Conservation (phyloP, 768 basidiomycete species). For the Boletellus ananas region DNA sequence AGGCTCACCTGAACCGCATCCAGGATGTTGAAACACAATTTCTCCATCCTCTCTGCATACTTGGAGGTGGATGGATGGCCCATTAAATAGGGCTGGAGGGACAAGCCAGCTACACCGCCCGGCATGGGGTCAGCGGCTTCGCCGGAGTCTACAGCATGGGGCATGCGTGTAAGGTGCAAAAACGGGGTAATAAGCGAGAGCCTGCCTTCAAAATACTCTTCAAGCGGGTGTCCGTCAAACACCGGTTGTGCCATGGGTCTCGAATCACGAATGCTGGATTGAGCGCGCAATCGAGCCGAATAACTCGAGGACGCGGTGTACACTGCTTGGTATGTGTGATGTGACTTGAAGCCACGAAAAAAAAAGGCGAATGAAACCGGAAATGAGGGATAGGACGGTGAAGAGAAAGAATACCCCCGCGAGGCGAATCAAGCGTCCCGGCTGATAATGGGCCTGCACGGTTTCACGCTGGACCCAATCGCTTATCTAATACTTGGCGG, state of each 20-base stretch:
- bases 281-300: constrained; percentile 9
- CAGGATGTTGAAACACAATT: constrained; percentile 23
- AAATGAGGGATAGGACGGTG: constrained; percentile 20
- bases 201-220: constrained; percentile 65
- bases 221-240: constrained; percentile 74
- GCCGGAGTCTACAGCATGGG: constrained; percentile 48
- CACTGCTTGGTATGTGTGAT: constrained; percentile 22
- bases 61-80: constrained; percentile 3
- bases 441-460: not conserved
- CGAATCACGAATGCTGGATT: not conserved
- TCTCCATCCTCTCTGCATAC: constrained; percentile 27
- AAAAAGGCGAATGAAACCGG: constrained; percentile 14
- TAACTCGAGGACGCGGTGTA: constrained; percentile 12
- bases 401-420: constrained; percentile 15
- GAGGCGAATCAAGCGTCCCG: not conserved
- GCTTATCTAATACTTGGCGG: not conserved
- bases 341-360: constrained; percentile 13
- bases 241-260: constrained; percentile 67
- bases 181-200: constrained; percentile 1
- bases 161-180: constrained; percentile 11
- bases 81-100: constrained; percentile 18
- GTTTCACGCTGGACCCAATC: not conserved
- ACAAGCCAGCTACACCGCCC: constrained; percentile 42
- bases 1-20: constrained; percentile 37
- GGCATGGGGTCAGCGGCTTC: constrained; percentile 57